These are phyloP conservation scores for Isoetes engelmannii DNA, from an alignment of 83 land plant genomes.

Conservation along the genomic window DNA sequence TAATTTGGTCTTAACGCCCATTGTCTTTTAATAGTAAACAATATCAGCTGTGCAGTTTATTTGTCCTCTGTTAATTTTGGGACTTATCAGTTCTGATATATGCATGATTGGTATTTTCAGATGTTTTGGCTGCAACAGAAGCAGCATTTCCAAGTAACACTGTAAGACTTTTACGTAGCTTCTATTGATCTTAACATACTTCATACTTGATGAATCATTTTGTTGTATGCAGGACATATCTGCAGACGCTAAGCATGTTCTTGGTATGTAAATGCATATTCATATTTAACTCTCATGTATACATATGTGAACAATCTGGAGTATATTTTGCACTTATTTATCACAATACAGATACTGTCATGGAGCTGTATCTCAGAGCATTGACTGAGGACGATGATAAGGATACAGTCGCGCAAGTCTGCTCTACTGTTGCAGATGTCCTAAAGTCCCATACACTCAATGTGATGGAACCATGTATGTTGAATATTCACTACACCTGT, in stretches of 20 bases:
- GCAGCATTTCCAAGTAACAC: conserved; percentile 52
- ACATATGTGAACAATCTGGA: not conserved
- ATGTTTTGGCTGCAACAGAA: conserved; percentile 65
- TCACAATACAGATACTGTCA: conserved; percentile 55
- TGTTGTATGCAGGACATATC: conserved; percentile 27
- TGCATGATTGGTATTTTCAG: conserved; percentile 36
- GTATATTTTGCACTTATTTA: conserved; percentile 9
- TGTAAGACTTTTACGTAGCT: conserved; percentile 31
- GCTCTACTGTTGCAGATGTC: conserved; percentile 58
- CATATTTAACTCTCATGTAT: conserved; percentile 4
- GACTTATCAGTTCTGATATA: too few species aligned
- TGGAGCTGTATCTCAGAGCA: conserved; percentile 71
- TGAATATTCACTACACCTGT: conserved; percentile 5
- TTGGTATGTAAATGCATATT: conserved; percentile 34
- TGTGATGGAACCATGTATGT: conserved; percentile 67
- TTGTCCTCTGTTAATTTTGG: too few species aligned
- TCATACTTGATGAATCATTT: not conserved
- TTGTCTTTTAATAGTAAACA: too few species aligned
- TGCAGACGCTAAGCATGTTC: conserved; percentile 50
- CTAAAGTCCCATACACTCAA: conserved; percentile 44
- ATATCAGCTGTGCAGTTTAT: too few species aligned
- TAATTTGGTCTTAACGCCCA: too few species aligned
- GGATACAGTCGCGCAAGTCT: conserved; percentile 92
- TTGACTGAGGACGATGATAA: conserved; percentile 93
- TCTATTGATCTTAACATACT: not conserved